Conservation (phyloP, 2,329 filamentous ascomycete species). For the Claviceps monticola region DNA sequence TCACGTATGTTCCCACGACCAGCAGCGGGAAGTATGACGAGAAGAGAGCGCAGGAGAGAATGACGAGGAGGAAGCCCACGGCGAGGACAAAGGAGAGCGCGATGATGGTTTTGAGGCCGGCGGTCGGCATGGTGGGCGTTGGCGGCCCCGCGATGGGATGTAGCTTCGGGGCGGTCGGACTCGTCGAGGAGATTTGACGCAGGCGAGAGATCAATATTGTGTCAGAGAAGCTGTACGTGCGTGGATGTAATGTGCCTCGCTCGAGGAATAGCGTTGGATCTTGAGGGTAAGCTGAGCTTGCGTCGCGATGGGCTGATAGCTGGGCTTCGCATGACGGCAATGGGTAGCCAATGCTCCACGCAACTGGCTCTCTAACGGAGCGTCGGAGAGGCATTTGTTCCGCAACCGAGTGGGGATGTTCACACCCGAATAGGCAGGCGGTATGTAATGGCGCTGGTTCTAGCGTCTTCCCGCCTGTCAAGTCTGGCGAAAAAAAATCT, state of each 20-base stretch:
- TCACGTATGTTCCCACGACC: slow-evolving; percentile 87
- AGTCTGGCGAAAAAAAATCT: slow-evolving; percentile 11
- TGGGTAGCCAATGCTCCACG: neutral
- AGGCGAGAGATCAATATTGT: neutral
- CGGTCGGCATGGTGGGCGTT: slow-evolving; percentile 46
- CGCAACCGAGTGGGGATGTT: slow-evolving; percentile 5
- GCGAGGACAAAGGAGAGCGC: slow-evolving; percentile 97
- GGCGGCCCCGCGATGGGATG: slow-evolving; percentile 8
- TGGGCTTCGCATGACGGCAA: no score
- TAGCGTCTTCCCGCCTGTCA: slow-evolving; percentile 6
- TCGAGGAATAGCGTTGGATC: no score
- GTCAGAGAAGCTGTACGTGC: neutral
- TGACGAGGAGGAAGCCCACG: slow-evolving; percentile 96
- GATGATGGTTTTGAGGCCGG: slow-evolving; percentile 97
- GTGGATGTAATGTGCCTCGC: neutral
- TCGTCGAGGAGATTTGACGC: neutral
- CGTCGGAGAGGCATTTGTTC: slow-evolving; percentile 8
- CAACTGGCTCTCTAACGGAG: neutral
- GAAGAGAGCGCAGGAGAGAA: slow-evolving; percentile 92
- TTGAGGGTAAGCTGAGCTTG: no score
- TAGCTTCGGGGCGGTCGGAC: no score
- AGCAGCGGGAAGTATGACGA: slow-evolving; percentile 89
- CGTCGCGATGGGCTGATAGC: no score
- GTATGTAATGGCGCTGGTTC: slow-evolving; percentile 6
- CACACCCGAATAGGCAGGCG: slow-evolving; percentile 9